Conservation (phyloP, 2,329 filamentous ascomycete genomes). For the Colletotrichum sp. region DNA sequence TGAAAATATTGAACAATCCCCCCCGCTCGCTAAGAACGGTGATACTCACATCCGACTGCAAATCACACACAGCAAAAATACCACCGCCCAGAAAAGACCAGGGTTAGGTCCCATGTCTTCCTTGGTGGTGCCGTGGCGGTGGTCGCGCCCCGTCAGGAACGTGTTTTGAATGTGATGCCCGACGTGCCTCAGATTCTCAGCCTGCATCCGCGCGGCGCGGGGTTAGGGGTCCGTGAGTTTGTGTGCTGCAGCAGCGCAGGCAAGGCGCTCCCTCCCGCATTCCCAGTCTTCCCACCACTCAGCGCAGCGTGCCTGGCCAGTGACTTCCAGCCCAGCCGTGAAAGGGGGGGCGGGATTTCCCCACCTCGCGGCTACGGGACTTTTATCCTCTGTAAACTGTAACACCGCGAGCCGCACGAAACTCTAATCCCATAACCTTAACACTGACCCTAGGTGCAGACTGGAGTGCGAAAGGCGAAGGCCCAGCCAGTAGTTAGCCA, state of each 20-base stretch:
- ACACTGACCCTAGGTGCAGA: neutral
- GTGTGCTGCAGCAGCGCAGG: neutral
- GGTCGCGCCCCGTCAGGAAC: neutral
- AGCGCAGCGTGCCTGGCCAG: neutral
- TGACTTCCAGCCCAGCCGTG: neutral
- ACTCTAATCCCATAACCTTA: neutral
- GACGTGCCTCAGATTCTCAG: neutral
- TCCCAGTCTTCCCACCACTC: neutral
- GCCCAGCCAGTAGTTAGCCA: neutral
- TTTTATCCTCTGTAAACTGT: neutral
- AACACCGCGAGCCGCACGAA: neutral
- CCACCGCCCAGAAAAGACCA: neutral
- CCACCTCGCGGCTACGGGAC: neutral
- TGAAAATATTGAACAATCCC: neutral
- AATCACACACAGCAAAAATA: neutral
- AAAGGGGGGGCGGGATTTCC: neutral
- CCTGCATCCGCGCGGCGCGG: neutral
- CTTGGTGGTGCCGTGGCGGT: neutral
- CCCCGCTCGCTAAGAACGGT: neutral
- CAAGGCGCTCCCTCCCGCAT: neutral
- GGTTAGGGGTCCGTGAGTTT: neutral
- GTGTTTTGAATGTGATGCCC: constrained; percentile 3
- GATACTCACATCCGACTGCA: neutral
- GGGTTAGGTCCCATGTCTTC: neutral
- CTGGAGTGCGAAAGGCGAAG: neutral